Percentiles rank a stretch among this genome's conserved stretches.
Evolutionary conservation across 306 rosid genomes (phyloP).

Genomic region (Acacia acuminata): DNA sequence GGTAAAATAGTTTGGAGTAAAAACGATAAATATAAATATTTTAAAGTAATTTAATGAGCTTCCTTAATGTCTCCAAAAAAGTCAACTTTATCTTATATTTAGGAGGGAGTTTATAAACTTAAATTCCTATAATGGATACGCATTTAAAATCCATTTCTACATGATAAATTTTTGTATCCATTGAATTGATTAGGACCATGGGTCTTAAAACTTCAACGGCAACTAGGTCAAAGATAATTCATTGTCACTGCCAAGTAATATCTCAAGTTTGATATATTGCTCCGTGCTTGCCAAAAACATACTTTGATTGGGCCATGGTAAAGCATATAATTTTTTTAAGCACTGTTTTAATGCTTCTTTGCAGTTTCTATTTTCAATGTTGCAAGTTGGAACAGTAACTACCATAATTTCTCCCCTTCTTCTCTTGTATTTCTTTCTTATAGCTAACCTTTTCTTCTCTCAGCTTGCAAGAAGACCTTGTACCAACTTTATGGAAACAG

Average conservation of each 20-base stretch:
- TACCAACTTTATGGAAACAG: conserved; percentile 66
- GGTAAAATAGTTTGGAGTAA: no score
- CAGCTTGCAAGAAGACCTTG: conserved; percentile 78
- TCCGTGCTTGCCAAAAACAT: background rate
- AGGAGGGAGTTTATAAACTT: background rate
- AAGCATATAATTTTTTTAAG: background rate
- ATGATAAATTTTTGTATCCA: background rate
- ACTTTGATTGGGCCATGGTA: background rate
- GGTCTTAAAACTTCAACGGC: background rate
- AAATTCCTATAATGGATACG: background rate
- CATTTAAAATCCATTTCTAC: background rate
- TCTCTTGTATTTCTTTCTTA: conserved; percentile 24
- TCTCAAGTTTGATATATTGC: background rate
- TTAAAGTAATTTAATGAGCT: no score
- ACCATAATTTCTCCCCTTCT: conserved; percentile 21
- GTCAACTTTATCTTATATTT: no score
- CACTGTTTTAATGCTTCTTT: background rate
- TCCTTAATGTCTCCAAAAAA: no score
- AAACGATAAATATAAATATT: no score
- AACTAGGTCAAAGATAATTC: conserved; percentile 10
- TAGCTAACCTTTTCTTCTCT: conserved; percentile 20
- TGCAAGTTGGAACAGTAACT: background rate
- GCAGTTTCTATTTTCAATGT: background rate
- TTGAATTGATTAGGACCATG: conserved; percentile 1
- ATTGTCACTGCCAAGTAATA: background rate